Evolutionary conservation across 2,329 filamentous ascomycete genomes (phyloP).

Genomic region (Chrysosporium queenslandicum): DNA sequence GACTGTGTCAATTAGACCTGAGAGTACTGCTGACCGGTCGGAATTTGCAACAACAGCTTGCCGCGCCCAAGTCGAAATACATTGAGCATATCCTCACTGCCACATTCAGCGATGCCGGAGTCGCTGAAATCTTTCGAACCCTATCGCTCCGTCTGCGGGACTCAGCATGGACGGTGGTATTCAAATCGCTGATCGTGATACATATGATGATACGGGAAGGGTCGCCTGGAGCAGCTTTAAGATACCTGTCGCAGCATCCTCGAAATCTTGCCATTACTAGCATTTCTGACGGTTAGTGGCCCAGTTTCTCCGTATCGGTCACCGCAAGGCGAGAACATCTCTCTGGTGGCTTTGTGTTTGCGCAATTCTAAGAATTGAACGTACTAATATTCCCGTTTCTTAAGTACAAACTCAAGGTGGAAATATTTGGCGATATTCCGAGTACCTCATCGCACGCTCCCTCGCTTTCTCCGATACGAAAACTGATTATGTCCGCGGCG

Average conservation of each 20-base stretch:
- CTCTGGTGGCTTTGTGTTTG: neutral
- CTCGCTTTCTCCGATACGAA: constrained; percentile 74
- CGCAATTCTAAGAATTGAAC: neutral
- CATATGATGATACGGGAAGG: constrained; percentile 98
- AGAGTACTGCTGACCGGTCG: neutral
- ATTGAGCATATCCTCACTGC: constrained; percentile 96
- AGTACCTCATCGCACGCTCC: constrained; percentile 74
- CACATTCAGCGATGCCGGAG: constrained; percentile 86
- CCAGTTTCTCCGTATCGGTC: neutral
- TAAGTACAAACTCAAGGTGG: constrained; percentile 85
- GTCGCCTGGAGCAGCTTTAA: constrained; percentile 74
- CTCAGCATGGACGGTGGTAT: constrained; percentile 98
- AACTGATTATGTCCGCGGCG: constrained; percentile 78
- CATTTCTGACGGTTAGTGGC: constrained; percentile 72
- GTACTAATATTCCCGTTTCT: neutral
- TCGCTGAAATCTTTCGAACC: constrained; percentile 90
- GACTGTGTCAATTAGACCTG: neutral
- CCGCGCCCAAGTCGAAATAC: constrained; percentile 96
- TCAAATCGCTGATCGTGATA: constrained; percentile 91
- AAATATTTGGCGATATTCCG: constrained; percentile 85
- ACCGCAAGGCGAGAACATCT: neutral
- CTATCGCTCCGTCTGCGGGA: constrained; percentile 82
- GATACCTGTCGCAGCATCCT: constrained; percentile 71
- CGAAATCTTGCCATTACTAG: constrained; percentile 77
- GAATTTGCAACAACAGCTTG: constrained; percentile 51